Evolutionary conservation across 768 basidiomycete genomes (phyloP).

Genomic region (Auricularia cornea): DNA sequence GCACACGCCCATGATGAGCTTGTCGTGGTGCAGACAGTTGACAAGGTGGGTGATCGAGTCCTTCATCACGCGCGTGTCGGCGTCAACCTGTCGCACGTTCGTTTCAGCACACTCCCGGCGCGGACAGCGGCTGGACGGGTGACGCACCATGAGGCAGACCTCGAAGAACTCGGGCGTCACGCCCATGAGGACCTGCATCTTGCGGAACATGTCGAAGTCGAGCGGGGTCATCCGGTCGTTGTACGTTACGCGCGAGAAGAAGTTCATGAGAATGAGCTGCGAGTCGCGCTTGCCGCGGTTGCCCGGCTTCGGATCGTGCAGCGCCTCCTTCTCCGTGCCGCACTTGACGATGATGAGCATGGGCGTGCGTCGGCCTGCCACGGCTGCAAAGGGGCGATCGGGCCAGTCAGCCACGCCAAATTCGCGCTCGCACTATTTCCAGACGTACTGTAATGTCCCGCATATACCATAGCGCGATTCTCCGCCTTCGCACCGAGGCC

Average conservation of each 20-base stretch:
- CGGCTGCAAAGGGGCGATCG: conserved; percentile 31
- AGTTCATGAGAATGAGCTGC: conserved; percentile 99
- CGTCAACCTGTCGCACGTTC: conserved; percentile 67
- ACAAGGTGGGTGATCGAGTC: conserved; percentile 85
- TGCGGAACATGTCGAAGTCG: conserved; percentile 96
- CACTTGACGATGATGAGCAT: conserved; percentile 95
- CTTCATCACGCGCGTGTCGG: conserved; percentile 93
- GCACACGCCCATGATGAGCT: conserved; percentile 98
- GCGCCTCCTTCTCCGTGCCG: conserved; percentile 79
- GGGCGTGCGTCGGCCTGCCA: conserved; percentile 85
- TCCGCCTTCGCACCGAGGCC: conserved; percentile 83
- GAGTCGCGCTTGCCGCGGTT: conserved; percentile 98
- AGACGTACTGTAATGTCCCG: conserved; percentile 93
- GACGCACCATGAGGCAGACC: conserved; percentile 86
- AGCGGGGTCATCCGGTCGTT: conserved; percentile 98
- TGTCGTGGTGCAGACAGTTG: conserved; percentile 98
- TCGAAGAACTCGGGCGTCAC: conserved; percentile 99
- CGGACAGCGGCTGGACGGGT: background rate
- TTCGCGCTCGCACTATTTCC: conserved; percentile 2
- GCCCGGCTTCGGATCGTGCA: conserved; percentile 84
- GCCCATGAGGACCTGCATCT: conserved; percentile 94
- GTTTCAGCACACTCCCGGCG: conserved; percentile 6
- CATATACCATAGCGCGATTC: conserved; percentile 97
- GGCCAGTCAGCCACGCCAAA: conserved; percentile 17
- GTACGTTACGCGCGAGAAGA: conserved; percentile 97